Evolutionary conservation across 768 basidiomycete genomes (phyloP).

Genomic region (Rhizopogon vesiculosus): DNA sequence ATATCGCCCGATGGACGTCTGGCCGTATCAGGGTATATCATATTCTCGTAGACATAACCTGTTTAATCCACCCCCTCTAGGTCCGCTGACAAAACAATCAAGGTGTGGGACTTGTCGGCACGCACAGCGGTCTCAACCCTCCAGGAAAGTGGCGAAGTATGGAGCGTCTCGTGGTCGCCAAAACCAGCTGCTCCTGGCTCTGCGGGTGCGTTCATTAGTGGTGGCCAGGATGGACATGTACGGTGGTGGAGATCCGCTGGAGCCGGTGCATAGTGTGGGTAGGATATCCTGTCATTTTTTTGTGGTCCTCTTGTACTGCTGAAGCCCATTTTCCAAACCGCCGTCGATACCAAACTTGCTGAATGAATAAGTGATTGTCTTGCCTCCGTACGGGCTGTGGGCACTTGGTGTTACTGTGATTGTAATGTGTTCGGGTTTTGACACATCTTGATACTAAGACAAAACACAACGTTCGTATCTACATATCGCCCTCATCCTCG

Average conservation of each 20-base stretch:
- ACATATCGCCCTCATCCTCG: too few relatives aligned
- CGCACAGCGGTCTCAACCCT: constrained; percentile 73
- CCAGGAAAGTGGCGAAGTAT: constrained; percentile 77
- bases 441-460: too few relatives aligned
- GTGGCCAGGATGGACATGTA: constrained; percentile 70
- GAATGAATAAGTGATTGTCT: background rate
- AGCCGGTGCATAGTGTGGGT: constrained; percentile 19
- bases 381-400: too few relatives aligned
- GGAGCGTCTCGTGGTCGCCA: constrained; percentile 80
- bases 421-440: too few relatives aligned
- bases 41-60: background rate
- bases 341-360: background rate
- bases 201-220: constrained; percentile 63
- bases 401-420: too few relatives aligned
- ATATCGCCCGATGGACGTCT: constrained; percentile 79
- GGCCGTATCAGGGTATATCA: constrained; percentile 71
- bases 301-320: background rate
- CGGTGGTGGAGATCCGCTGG: constrained; percentile 80
- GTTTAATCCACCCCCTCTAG: constrained; percentile 29
- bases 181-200: constrained; percentile 48
- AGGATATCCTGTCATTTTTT: background rate
- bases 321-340: background rate
- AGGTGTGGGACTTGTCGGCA: constrained; percentile 81
- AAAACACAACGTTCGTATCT: too few relatives aligned
- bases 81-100: constrained; percentile 81